phyloP scores from a whole-genome alignment of 257 asterid species.

The Pogostemon cablin region DNA sequence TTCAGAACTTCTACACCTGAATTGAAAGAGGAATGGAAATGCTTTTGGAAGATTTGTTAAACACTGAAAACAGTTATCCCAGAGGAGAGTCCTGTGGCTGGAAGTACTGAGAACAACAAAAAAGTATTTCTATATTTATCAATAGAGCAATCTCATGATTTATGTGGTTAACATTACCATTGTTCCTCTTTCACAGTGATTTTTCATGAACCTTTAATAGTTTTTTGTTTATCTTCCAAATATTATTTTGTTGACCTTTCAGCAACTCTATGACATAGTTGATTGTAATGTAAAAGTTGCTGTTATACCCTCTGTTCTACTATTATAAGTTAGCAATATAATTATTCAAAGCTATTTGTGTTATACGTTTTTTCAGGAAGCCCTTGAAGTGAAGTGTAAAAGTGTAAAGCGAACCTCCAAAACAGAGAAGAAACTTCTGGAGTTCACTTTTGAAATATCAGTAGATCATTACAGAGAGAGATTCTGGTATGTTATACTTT shows the following conservation, averaged over 20 bases:
- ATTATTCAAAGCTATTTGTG: conserved; percentile 7
- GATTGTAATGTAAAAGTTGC: conserved; percentile 20
- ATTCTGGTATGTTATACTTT: conserved; percentile 70
- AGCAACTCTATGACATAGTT: conserved; percentile 23
- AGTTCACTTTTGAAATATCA: conserved; percentile 85
- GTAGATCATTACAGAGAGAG: conserved; percentile 86
- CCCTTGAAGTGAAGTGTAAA: conserved; percentile 84
- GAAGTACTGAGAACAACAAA: conserved; percentile 55
- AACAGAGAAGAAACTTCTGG: conserved; percentile 88
- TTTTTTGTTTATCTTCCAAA: conserved; percentile 13
- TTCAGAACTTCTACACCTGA: too few species aligned
- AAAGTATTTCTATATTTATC: conserved; percentile 44
- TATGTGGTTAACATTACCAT: neutral
- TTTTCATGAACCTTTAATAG: neutral
- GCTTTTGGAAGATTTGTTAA: too few species aligned
- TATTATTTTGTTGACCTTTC: neutral
- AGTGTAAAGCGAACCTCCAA: conserved; percentile 64
- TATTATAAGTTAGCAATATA: neutral
- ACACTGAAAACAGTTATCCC: conserved; percentile 35
- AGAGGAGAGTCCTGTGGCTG: conserved; percentile 45
- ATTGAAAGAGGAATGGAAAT: too few species aligned
- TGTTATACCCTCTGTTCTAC: neutral
- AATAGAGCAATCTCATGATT: neutral
- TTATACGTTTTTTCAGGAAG: conserved; percentile 49
- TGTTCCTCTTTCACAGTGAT: conserved; percentile 1